These are phyloP conservation scores for Gossypium raimondii DNA, from an alignment of 345 rosid genomes.

Conservation along the genomic window DNA sequence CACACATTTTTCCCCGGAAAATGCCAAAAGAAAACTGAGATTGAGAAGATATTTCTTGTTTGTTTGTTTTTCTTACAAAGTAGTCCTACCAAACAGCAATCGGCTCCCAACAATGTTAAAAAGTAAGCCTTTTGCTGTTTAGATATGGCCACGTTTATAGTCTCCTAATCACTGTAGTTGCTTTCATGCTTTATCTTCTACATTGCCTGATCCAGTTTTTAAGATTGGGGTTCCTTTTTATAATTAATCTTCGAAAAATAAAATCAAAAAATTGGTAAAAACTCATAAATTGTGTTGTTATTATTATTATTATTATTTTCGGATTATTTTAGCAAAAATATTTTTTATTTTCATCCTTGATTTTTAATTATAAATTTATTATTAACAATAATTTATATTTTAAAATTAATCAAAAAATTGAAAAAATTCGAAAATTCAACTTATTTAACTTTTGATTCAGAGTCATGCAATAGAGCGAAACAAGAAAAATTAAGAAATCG, in stretches of 20 bases:
- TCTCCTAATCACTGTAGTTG: conserved; percentile 10
- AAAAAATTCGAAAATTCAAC: too few relatives aligned
- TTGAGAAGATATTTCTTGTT: conserved; percentile 2
- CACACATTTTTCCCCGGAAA: background rate
- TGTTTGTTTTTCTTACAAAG: background rate
- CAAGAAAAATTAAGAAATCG: too few relatives aligned
- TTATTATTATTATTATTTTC: too few relatives aligned
- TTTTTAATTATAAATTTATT: too few relatives aligned
- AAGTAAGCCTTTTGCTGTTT: background rate
- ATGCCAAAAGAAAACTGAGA: background rate
- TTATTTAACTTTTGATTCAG: too few relatives aligned
- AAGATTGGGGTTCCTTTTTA: background rate
- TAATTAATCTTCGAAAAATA: background rate
- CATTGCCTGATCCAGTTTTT: conserved; percentile 17
- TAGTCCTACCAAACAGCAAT: background rate
- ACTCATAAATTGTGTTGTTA: too few relatives aligned
- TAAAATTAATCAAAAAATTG: too few relatives aligned
- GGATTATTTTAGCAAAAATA: too few relatives aligned
- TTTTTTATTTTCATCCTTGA: too few relatives aligned
- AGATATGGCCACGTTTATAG: conserved; percentile 18
- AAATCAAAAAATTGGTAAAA: background rate
- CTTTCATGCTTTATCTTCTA: background rate
- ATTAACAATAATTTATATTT: too few relatives aligned
- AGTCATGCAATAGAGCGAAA: too few relatives aligned
- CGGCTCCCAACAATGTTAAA: background rate